Conservation (phyloP, 1,284 basidiomycete species). For the Neonothopanus nambi region DNA sequence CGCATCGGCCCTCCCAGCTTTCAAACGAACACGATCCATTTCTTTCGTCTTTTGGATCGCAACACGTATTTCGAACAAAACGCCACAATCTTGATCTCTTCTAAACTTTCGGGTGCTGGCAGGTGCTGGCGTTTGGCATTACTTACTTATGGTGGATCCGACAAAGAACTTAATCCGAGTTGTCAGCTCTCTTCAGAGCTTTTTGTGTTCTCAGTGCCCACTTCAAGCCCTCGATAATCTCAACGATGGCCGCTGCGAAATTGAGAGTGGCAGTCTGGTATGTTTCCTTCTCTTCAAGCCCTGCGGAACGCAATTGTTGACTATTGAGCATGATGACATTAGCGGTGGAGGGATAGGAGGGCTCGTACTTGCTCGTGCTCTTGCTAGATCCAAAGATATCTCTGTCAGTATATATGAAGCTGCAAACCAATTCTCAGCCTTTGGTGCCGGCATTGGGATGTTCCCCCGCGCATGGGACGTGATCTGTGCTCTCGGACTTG, state of each 20-base stretch:
- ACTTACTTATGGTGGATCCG: conserved; percentile 13
- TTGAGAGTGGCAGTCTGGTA: conserved; percentile 25
- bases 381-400: conserved; percentile 26
- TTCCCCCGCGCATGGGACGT: conserved; percentile 32
- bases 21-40: no score
- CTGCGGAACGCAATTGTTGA: not conserved
- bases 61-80: no score
- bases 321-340: not conserved
- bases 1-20: conserved; percentile 2
- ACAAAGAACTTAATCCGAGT: not conserved
- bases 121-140: conserved; percentile 3
- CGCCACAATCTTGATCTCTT: conserved; percentile 15
- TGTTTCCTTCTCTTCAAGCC: not conserved
- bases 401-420: conserved; percentile 35
- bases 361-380: conserved; percentile 28
- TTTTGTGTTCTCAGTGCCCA: no score
- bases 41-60: no score
- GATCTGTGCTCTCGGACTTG: conserved; percentile 28
- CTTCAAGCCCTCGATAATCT: not conserved
- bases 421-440: conserved; percentile 26
- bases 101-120: conserved; percentile 3
- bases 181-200: no score
- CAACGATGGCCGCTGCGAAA: conserved; percentile 9
- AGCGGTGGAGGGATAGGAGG: conserved; percentile 37
- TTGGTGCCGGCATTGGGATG: conserved; percentile 36